These are phyloP conservation scores for Fusarium clavum DNA, from an alignment of 2,329 filamentous ascomycete genomes.

Conservation along the genomic window DNA sequence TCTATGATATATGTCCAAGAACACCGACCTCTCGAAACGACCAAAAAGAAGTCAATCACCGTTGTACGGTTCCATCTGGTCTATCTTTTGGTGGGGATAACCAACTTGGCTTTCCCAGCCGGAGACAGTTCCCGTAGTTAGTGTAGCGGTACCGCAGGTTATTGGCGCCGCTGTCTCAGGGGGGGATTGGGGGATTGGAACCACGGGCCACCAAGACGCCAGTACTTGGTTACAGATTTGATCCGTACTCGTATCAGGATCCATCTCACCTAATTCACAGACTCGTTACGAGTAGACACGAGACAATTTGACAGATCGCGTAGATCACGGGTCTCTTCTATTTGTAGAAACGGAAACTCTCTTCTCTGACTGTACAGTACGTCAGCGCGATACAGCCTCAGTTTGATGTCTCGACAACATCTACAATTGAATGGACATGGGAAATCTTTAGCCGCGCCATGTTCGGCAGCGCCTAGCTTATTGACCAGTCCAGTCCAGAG, in stretches of 20 bases:
- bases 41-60: conserved; percentile 2
- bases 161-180: conserved; percentile 44
- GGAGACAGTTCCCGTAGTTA: conserved; percentile 45
- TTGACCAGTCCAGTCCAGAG: conserved; percentile 19
- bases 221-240: conserved; percentile 20
- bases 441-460: conserved; percentile 33
- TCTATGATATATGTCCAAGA: conserved; percentile 11
- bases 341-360: conserved; percentile 10
- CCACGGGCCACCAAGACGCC: conserved; percentile 7
- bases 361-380: conserved; percentile 19
- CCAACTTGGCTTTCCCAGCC: conserved; percentile 39
- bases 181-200: conserved; percentile 13
- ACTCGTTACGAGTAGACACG: conserved; percentile 16
- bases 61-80: conserved; percentile 10
- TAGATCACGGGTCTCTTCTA: conserved; percentile 13
- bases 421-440: conserved; percentile 22
- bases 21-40: conserved; percentile 1
- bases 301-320: not conserved
- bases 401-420: conserved; percentile 35
- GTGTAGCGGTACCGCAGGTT: conserved; percentile 39
- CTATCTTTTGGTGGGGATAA: conserved; percentile 20
- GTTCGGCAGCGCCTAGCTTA: conserved; percentile 27
- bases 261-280: conserved; percentile 21
- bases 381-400: conserved; percentile 23
- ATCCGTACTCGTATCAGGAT: conserved; percentile 43